Base-by-base conservation (phyloP, 768 basidiomycete genomes). In the Termitomyces sp. region DNA sequence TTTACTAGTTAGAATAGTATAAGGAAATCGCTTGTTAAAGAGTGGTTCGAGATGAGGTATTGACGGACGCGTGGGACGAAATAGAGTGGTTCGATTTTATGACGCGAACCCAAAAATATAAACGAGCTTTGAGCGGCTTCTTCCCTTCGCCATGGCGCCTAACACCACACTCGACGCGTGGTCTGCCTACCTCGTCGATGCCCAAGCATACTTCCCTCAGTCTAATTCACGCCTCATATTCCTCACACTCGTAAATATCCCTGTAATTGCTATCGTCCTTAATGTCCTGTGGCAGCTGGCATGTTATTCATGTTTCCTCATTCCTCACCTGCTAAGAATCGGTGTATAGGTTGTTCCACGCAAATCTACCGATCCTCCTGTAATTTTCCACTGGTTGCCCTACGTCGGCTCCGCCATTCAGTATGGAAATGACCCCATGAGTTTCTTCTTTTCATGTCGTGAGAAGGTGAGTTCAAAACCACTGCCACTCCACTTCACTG, bases 321-420 rank as follows among this genome's bases (percentile, higher is more conserved):
- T 59, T 40, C 38, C 25, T 42, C 51, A 49, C 9, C 17, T 37
- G 14, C 25, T 10, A 5, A 50, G 31, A 38, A 12, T 61, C 11
- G 7, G 31, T 36, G 11, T 38, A n/a, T 17, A 94, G 92, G 64
- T 89, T 57, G 67, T 86, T 40, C 92, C 93, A 10, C 81, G 82
- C 61, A 83, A 87, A 70, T 79, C 85, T 25, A 85, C 85, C 17
- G 76, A 88, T 46, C 97, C 97, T 2, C 97, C 97, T 0, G 78
- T 90, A 46, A 94, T 98, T 20, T 99, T 98, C 79, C 93, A 98
- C 72, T 88, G 89, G 80, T 75, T 98, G 49, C 97, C 97, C 7
- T 81, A 91, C 70, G 74, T 99, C 64, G 97, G 97, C 29, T 97
- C 95, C 36, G 92, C 95, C 0, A 82, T 92, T 14, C 72, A 80